Evolutionary conservation across 352 stramenopile genomes (phyloP).

Genomic region (Phytophthora kernoviae): DNA sequence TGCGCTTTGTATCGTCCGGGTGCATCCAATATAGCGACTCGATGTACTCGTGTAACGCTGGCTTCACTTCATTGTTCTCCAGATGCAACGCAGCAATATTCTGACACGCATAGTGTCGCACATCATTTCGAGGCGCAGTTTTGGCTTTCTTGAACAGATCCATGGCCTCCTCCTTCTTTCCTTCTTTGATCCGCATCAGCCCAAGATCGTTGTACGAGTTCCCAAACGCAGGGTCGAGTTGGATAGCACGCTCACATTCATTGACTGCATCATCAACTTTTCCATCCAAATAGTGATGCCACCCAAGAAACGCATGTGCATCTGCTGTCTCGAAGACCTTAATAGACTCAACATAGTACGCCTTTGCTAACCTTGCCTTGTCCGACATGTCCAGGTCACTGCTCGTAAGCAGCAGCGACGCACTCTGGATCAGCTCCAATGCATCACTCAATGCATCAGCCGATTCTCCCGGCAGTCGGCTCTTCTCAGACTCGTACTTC

Average conservation of each 20-base stretch:
- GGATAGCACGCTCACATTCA: constrained; percentile 68
- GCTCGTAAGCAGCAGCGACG: constrained; percentile 48
- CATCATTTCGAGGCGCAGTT: constrained; percentile 59
- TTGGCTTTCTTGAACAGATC: constrained; percentile 72
- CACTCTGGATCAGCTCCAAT: constrained; percentile 63
- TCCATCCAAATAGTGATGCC: constrained; percentile 69
- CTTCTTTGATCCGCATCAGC: constrained; percentile 66
- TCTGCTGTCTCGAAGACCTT: constrained; percentile 70
- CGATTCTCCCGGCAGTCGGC: constrained; percentile 20
- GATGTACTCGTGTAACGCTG: constrained; percentile 77
- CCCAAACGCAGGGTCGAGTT: constrained; percentile 68
- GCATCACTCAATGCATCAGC: constrained; percentile 43
- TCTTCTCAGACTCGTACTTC: constrained; percentile 56
- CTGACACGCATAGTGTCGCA: constrained; percentile 69
- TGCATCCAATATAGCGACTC: constrained; percentile 75
- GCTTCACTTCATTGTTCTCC: constrained; percentile 66
- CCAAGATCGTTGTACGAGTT: constrained; percentile 81
- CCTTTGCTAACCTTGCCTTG: constrained; percentile 61
- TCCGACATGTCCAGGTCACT: constrained; percentile 47
- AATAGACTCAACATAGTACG: constrained; percentile 74
- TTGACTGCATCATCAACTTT: constrained; percentile 53
- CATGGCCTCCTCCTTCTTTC: constrained; percentile 56
- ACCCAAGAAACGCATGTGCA: constrained; percentile 68
- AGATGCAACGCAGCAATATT: constrained; percentile 71
- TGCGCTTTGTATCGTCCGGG: constrained; percentile 39